phyloP scores from a whole-genome alignment of 2,329 filamentous ascomycete species.

The Didymella arachidicola region DNA sequence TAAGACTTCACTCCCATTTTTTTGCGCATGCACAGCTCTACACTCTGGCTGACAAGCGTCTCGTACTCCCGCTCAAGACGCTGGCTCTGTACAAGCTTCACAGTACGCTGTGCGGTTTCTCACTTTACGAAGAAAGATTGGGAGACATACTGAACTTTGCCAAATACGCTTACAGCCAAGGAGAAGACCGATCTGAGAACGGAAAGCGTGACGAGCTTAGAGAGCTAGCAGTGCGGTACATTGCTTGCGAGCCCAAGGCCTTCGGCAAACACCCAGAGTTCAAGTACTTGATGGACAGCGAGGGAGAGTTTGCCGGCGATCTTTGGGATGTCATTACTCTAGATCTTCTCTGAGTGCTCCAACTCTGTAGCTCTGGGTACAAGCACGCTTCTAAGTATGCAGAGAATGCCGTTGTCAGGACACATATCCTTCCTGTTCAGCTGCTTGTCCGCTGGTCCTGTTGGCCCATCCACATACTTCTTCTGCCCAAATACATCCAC shows the following conservation, averaged over 20 bases:
- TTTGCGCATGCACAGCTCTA: neutral
- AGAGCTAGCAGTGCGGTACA: neutral
- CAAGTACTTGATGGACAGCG: neutral
- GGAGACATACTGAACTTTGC: neutral
- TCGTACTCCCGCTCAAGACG: neutral
- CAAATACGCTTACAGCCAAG: neutral
- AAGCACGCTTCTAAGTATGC: conserved; percentile 55
- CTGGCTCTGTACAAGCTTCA: neutral
- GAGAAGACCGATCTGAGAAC: neutral
- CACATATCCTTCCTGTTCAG: conserved; percentile 65
- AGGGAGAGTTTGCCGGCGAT: neutral
- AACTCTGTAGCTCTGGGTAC: conserved; percentile 32
- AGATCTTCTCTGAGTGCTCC: neutral
- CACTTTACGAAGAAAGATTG: neutral
- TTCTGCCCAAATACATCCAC: conserved; percentile 53
- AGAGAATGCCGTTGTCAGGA: conserved; percentile 58
- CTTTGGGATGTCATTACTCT: neutral
- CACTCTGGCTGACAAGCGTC: neutral
- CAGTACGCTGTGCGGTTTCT: neutral
- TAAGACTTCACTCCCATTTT: neutral
- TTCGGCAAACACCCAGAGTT: neutral
- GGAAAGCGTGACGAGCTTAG: neutral
- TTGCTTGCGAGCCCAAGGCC: neutral
- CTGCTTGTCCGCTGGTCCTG: conserved; percentile 67
- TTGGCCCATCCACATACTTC: conserved; percentile 66